Base-by-base conservation (phyloP, 139 green algal species). In the Limnomonas spitsbergensis region DNA sequence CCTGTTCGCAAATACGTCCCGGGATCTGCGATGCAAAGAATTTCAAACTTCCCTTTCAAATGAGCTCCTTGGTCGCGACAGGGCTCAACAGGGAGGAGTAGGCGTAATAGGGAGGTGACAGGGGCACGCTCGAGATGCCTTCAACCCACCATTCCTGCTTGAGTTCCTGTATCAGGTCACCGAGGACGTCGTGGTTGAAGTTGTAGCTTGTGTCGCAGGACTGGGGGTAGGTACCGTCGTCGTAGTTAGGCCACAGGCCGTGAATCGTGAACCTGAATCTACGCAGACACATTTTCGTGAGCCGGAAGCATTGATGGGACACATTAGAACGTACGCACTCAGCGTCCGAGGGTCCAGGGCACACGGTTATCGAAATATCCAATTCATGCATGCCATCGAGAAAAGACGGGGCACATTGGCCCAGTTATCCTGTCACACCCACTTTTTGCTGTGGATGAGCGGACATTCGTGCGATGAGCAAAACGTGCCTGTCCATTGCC, bases 181-280 rank as follows among this genome's bases (percentile, higher is more conserved):
- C 34, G 20, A 80, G 37, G 53, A 69, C 2, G 1, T 73, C 53
- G 36, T 78, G 52, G 38, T 88, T 69, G 40, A 88, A 88, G 6
- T 66, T 38, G 9, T 70, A 66, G 20, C 32, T 4, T 0, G 52
- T 26, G 40, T 88, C 84, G 61, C 91, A 95, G 56, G 86, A 89
- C 76, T 88, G 66, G 0, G 89, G 90, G 73, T 80, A 91, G 1
- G 40, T 80, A 34, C 90, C 91, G 42, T 86, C 80, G 37, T 71
- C 26, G 66, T 88, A 91, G 80, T 93, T 88, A 31, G 91, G 91
- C 91, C 91, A 94, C 35, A 95, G 78, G 0, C 91, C 90, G 40
- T 95, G 91, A 40, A 95, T 85, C 61, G 89, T 93, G 72, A 95
- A 95, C 26, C 53, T 66, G 66, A 42, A 80, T 38, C 76, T 68